Conservation (phyloP, 1,284 basidiomycete species). For the Puccinia polysora region DNA sequence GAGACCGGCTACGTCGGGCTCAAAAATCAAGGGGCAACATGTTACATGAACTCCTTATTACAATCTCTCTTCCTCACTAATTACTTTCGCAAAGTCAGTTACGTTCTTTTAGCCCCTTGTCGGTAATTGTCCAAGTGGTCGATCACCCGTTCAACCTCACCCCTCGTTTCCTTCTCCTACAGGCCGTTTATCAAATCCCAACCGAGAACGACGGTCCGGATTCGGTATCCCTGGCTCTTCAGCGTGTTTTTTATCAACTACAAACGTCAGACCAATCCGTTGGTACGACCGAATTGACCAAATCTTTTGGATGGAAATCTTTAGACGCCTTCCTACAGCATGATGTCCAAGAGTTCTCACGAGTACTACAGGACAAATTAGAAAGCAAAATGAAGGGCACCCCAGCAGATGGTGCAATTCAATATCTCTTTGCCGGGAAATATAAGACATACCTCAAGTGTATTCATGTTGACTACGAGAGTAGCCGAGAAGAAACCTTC, state of each 20-base stretch:
- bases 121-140: too few species aligned
- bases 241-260: conserved; percentile 95
- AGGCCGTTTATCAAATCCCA: conserved; percentile 99
- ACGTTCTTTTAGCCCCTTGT: neutral
- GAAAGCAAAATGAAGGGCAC: conserved; percentile 99
- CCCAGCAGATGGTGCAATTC: conserved; percentile 90
- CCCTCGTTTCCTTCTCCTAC: neutral
- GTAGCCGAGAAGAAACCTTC: conserved; percentile 90
- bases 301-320: conserved; percentile 99
- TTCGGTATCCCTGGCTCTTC: conserved; percentile 86
- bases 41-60: conserved; percentile 99
- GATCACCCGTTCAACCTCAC: neutral
- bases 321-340: conserved; percentile 98
- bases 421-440: conserved; percentile 89
- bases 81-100: conserved; percentile 78
- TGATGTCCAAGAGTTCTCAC: conserved; percentile 98
- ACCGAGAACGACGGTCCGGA: conserved; percentile 96
- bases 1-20: conserved; percentile 96
- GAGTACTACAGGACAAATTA: conserved; percentile 93
- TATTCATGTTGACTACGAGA: conserved; percentile 96
- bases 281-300: conserved; percentile 94
- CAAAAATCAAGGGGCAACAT: conserved; percentile 99
- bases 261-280: conserved; percentile 98
- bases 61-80: conserved; percentile 95
- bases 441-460: conserved; percentile 99